These are phyloP conservation scores for Croton laevigatus DNA, from an alignment of 441 rosid genomes.

Conservation along the genomic window DNA sequence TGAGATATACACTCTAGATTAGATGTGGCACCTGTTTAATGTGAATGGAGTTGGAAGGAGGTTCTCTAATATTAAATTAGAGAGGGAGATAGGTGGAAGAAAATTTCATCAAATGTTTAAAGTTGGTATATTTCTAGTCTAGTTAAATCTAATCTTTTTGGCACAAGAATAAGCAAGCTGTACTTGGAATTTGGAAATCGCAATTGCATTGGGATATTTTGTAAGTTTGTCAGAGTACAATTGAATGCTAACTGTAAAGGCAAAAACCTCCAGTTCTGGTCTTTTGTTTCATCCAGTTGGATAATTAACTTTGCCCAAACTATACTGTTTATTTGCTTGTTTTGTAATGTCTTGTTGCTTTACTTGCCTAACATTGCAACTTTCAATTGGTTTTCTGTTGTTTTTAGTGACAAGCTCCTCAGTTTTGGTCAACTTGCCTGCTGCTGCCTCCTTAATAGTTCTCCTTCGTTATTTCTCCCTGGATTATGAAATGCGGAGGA, in stretches of 20 bases:
- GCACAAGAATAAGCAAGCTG: no score
- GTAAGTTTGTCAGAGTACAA: not conserved
- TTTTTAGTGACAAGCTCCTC: constrained; percentile 95
- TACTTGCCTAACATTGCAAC: constrained; percentile 21
- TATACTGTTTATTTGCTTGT: not conserved
- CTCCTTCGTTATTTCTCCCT: constrained; percentile 81
- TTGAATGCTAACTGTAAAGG: not conserved
- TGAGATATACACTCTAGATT: not conserved
- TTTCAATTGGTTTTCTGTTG: constrained; percentile 18
- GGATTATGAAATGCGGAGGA: constrained; percentile 78
- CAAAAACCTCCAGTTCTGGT: not conserved
- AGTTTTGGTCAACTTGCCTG: constrained; percentile 94
- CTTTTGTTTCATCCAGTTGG: not conserved
- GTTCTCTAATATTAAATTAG: no score
- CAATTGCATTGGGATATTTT: no score
- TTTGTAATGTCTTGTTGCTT: constrained; percentile 15
- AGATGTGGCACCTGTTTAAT: not conserved
- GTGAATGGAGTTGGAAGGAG: not conserved
- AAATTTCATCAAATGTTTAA: no score
- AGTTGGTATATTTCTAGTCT: no score
- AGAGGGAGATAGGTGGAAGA: no score
- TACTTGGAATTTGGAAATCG: no score
- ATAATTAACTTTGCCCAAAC: not conserved
- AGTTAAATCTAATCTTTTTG: no score
- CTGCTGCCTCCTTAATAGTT: constrained; percentile 79